A percentile compares a stretch with the other conserved stretches of the same genome.
These are phyloP conservation scores for Hamigera avellanea DNA, from an alignment of 495 filamentous ascomycete species.

Conservation along the genomic window DNA sequence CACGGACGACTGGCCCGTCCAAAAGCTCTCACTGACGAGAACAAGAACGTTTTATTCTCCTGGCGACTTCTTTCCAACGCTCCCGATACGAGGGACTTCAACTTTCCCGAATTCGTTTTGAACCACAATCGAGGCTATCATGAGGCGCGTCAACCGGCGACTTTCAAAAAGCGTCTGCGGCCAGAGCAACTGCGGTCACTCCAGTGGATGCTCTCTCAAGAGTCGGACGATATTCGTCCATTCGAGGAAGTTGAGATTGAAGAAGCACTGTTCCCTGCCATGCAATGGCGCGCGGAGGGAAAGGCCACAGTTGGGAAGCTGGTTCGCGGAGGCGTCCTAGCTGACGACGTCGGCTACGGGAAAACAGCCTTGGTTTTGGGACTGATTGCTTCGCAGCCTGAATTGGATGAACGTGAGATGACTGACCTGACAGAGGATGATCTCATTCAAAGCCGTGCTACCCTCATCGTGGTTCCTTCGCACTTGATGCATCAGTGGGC, in stretches of 20 bases:
- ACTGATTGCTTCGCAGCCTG: constrained; percentile 42
- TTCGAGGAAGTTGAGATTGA: constrained; percentile 60
- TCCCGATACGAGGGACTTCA: constrained; percentile 17
- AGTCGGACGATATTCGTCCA: constrained; percentile 26
- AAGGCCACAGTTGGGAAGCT: constrained; percentile 25
- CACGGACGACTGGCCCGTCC: constrained; percentile 20
- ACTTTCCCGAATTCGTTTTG: constrained; percentile 26
- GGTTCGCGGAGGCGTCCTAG: constrained; percentile 58
- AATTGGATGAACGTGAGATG: constrained; percentile 5
- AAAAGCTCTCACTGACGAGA: not conserved
- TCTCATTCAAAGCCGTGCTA: constrained; percentile 47
- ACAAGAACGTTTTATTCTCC: constrained; percentile 12
- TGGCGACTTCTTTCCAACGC: constrained; percentile 45
- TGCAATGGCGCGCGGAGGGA: constrained; percentile 54
- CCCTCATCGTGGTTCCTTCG: constrained; percentile 54
- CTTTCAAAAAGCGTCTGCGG: constrained; percentile 28
- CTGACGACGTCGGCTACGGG: constrained; percentile 70
- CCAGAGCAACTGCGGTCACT: constrained; percentile 48
- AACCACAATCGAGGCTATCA: constrained; percentile 32
- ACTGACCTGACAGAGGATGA: constrained; percentile 8
- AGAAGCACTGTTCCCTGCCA: constrained; percentile 44
- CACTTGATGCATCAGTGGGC: constrained; percentile 59
- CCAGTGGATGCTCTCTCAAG: constrained; percentile 56
- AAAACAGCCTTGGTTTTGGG: constrained; percentile 69
- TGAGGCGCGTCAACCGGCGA: constrained; percentile 23